Conservation (phyloP, 768 basidiomycete species). For the Panus rudis region DNA sequence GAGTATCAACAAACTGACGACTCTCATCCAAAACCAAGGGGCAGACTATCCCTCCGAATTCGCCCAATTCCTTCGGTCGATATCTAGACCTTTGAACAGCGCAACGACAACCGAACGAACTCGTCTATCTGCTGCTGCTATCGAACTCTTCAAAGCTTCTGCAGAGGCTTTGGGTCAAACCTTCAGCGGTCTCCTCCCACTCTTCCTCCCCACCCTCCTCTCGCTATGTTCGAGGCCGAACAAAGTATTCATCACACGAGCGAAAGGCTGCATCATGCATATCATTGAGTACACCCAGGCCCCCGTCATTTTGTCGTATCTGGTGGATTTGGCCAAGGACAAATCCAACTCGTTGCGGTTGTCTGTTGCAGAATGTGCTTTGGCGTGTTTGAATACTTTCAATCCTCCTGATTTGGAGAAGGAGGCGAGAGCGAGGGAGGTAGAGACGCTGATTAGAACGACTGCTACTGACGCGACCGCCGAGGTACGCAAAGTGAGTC, state of each 20-base stretch:
- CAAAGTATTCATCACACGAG: constrained; percentile 69
- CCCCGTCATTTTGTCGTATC: constrained; percentile 52
- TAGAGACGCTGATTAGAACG: constrained; percentile 63
- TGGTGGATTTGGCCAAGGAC: constrained; percentile 55
- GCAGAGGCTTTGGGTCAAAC: constrained; percentile 48
- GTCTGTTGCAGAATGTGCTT: constrained; percentile 55
- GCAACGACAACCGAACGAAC: constrained; percentile 71
- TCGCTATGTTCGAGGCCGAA: constrained; percentile 65
- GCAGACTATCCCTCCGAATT: constrained; percentile 47
- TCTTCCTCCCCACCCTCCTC: constrained; percentile 64
- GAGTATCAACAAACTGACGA: constrained; percentile 38
- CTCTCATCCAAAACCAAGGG: constrained; percentile 45
- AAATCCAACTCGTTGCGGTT: constrained; percentile 62
- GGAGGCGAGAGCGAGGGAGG: constrained; percentile 52
- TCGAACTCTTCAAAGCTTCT: constrained; percentile 53
- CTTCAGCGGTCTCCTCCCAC: constrained; percentile 62
- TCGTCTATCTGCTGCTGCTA: constrained; percentile 57
- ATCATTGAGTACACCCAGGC: constrained; percentile 66
- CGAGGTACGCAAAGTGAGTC: constrained; percentile 64
- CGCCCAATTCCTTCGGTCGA: constrained; percentile 40
- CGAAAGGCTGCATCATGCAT: constrained; percentile 48
- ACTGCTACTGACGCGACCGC: constrained; percentile 69
- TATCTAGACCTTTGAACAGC: constrained; percentile 46
- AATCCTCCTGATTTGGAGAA: constrained; percentile 77
- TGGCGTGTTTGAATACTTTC: constrained; percentile 64